Conservation (phyloP, 2,329 filamentous ascomycete species). For the Colletotrichum truncatum region DNA sequence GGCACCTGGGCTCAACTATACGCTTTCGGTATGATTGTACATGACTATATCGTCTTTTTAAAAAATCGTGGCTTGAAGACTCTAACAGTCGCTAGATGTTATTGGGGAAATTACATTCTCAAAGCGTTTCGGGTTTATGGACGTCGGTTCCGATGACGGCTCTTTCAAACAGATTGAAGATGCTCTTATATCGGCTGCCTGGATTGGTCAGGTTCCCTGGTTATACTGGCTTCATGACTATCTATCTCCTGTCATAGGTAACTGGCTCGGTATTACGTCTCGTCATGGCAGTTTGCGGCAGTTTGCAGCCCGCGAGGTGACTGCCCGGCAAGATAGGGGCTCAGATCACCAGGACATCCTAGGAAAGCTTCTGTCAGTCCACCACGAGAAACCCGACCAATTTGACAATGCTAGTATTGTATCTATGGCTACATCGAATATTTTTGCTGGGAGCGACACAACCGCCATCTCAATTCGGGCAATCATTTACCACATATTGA, state of each 20-base stretch:
- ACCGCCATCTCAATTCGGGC: conserved; percentile 14
- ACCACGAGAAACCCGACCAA: conserved; percentile 4
- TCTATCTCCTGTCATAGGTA: not conserved
- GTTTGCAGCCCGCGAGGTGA: conserved; percentile 11
- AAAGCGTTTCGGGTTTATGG: conserved; percentile 19
- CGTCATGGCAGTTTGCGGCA: conserved; percentile 9
- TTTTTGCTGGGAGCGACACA: conserved; percentile 17
- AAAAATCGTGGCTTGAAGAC: too few relatives aligned
- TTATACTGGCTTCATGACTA: conserved; percentile 16
- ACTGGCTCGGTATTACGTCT: conserved; percentile 1
- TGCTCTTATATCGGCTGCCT: conserved; percentile 6
- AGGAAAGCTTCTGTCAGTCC: not conserved
- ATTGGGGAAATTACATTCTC: conserved; percentile 16
- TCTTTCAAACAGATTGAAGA: conserved; percentile 7
- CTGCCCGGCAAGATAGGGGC: conserved; percentile 3
- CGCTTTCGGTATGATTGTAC: not conserved
- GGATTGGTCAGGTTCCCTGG: conserved; percentile 14
- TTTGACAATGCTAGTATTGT: not conserved
- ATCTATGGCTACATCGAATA: conserved; percentile 11
- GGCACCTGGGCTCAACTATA: conserved; percentile 20
- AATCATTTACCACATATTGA: conserved; percentile 13
- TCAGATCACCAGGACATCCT: conserved; percentile 17
- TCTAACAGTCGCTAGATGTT: not conserved
- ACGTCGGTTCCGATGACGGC: conserved; percentile 8
- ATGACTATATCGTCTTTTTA: not conserved